These are phyloP conservation scores for Colletotrichum sp. DNA, from an alignment of 2,329 filamentous ascomycete species.

Conservation along the genomic window DNA sequence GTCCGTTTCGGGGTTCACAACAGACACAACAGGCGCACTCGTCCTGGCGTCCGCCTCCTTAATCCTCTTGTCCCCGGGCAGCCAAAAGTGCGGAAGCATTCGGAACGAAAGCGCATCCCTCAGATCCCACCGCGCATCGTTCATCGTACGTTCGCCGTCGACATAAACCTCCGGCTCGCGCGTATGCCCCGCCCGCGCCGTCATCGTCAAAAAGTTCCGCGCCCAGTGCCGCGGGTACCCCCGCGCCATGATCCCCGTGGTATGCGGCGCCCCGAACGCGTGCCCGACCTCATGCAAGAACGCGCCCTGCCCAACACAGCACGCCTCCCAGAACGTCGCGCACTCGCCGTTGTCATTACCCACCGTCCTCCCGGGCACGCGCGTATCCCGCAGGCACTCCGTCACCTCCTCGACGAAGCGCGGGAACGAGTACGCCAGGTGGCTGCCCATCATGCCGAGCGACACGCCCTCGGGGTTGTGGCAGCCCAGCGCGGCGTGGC, in stretches of 20 bases:
- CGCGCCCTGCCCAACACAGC: slow-evolving; percentile 65
- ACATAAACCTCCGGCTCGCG: slow-evolving; percentile 20
- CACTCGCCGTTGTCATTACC: slow-evolving; percentile 48
- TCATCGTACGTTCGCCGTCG: slow-evolving; percentile 34
- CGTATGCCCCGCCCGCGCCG: slow-evolving; percentile 33
- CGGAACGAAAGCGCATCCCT: slow-evolving; percentile 72
- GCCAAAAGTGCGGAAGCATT: slow-evolving; percentile 70
- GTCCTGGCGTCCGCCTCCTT: slow-evolving; percentile 12
- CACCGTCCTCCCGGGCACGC: slow-evolving; percentile 39
- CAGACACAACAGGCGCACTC: background rate
- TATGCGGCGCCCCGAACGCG: slow-evolving; percentile 72
- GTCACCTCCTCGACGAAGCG: slow-evolving; percentile 71
- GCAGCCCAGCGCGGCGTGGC: slow-evolving; percentile 68
- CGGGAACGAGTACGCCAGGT: slow-evolving; percentile 73
- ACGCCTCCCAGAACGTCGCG: slow-evolving; percentile 47
- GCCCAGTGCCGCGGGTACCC: slow-evolving; percentile 48
- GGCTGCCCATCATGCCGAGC: slow-evolving; percentile 75
- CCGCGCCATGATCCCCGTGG: slow-evolving; percentile 68
- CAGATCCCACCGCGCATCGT: slow-evolving; percentile 73
- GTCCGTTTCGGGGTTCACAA: slow-evolving; percentile 19
- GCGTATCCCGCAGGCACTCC: slow-evolving; percentile 48
- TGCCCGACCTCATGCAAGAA: slow-evolving; percentile 76
- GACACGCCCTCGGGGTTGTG: slow-evolving; percentile 61
- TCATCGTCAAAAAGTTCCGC: slow-evolving; percentile 42
- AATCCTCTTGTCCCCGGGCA: slow-evolving; percentile 61